A percentile compares a stretch with the other conserved stretches of the same genome.
These are phyloP conservation scores for Avena atlantica DNA, from an alignment of 176 grass and related monocot genomes.

Conservation along the genomic window DNA sequence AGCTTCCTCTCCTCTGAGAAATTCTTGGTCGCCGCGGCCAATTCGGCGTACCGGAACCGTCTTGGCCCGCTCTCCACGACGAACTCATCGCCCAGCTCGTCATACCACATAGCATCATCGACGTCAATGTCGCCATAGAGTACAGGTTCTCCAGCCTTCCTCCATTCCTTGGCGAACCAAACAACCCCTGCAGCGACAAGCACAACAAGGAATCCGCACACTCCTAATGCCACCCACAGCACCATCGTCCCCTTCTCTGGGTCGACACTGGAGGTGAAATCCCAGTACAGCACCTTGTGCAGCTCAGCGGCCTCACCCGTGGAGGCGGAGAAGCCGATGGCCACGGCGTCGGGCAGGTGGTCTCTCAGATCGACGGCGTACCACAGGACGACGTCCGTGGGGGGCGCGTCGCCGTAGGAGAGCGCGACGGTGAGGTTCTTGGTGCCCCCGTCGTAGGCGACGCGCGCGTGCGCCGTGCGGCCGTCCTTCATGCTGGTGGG, in stretches of 20 bases:
- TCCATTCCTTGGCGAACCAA: slow-evolving; percentile 63
- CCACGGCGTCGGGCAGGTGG: slow-evolving; percentile 57
- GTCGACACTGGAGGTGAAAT: slow-evolving; percentile 67
- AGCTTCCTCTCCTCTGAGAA: slow-evolving; percentile 76
- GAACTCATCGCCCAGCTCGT: slow-evolving; percentile 67
- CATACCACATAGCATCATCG: slow-evolving; percentile 54
- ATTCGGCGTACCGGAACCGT: slow-evolving; percentile 57
- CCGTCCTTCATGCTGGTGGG: slow-evolving; percentile 67
- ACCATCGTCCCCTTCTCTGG: slow-evolving; percentile 48
- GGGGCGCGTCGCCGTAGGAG: slow-evolving; percentile 51
- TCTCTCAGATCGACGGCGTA: slow-evolving; percentile 59
- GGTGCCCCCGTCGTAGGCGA: slow-evolving; percentile 60
- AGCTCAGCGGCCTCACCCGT: slow-evolving; percentile 70
- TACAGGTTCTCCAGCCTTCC: slow-evolving; percentile 41
- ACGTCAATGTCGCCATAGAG: slow-evolving; percentile 41
- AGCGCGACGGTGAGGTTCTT: slow-evolving; percentile 74
- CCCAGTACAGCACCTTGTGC: slow-evolving; percentile 79
- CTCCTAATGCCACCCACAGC: slow-evolving; percentile 46
- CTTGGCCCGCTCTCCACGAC: slow-evolving; percentile 58
- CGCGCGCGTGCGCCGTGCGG: slow-evolving; percentile 62
- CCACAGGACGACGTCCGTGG: slow-evolving; percentile 51
- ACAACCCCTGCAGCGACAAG: slow-evolving; percentile 46
- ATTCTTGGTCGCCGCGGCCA: slow-evolving; percentile 66
- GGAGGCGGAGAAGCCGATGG: slow-evolving; percentile 76
- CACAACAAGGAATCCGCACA: slow-evolving; percentile 39